Percentiles rank a stretch among this genome's conserved stretches.
Conservation (phyloP, 768 basidiomycete species). For the Podaxis pistillaris region DNA sequence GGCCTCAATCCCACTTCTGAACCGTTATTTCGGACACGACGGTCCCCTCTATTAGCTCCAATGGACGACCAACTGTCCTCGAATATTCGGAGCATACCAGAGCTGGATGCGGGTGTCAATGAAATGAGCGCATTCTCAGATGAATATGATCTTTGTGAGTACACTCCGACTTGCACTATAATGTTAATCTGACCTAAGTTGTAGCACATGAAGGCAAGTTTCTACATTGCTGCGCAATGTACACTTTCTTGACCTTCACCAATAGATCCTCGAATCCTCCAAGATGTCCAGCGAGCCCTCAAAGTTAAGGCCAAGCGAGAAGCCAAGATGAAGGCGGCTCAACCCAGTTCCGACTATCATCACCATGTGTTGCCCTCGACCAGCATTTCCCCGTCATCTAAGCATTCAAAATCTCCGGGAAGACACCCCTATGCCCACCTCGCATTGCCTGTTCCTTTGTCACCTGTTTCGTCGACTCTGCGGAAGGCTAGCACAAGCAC, state of each 20-base stretch:
- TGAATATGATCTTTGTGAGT: conserved; percentile 77
- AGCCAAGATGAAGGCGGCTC: conserved; percentile 46
- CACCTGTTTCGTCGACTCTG: conserved; percentile 25
- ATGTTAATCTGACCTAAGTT: conserved; percentile 1
- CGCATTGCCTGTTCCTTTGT: conserved; percentile 23
- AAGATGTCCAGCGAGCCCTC: conserved; percentile 76
- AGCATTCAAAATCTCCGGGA: conserved; percentile 27
- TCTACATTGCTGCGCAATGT: not conserved
- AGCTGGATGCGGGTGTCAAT: conserved; percentile 21
- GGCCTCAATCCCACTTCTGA: conserved; percentile 20
- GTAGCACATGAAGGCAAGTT: conserved; percentile 72
- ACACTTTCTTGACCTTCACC: conserved; percentile 7
- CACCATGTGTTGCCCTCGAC: conserved; percentile 15
- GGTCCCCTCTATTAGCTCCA: not conserved
- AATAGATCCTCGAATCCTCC: conserved; percentile 75
- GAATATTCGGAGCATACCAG: conserved; percentile 7
- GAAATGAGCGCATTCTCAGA: conserved; percentile 52
- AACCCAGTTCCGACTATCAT: conserved; percentile 16
- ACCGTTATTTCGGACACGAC: conserved; percentile 17
- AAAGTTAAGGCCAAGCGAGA: conserved; percentile 74
- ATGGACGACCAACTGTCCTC: not conserved
- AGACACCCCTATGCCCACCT: conserved; percentile 19
- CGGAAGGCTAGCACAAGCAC: conserved; percentile 27
- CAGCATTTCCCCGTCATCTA: conserved; percentile 17
- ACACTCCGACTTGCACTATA: not conserved